phyloP scores from a whole-genome alignment of 2,329 filamentous ascomycete genomes.

The Talaromyces funiculosus region DNA sequence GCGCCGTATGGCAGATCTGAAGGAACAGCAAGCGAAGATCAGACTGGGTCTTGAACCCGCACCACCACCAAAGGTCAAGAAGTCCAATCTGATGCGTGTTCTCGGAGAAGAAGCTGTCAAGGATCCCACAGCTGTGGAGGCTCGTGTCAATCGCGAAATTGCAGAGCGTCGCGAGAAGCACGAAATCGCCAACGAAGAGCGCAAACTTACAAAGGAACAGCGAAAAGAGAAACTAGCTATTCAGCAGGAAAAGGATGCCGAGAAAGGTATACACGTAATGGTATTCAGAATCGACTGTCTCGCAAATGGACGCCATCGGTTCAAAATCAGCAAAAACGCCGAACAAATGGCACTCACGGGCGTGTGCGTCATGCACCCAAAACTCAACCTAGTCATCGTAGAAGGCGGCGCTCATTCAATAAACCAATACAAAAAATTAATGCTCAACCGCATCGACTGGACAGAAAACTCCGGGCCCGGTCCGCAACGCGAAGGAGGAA shows the following conservation, averaged over 20 bases:
- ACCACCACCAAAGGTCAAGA: conserved; percentile 92
- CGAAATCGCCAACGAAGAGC: conserved; percentile 69
- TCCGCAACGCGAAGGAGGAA: conserved; percentile 31
- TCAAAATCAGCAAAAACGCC: conserved; percentile 87
- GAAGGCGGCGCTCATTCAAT: conserved; percentile 84
- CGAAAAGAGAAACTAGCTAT: conserved; percentile 72
- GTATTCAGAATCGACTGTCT: conserved; percentile 87
- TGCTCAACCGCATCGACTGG: conserved; percentile 94
- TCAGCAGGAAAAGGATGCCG: conserved; percentile 83
- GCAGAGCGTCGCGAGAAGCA: conserved; percentile 77
- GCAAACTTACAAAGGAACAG: conserved; percentile 84
- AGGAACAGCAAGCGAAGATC: conserved; percentile 95
- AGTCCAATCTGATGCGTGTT: conserved; percentile 95
- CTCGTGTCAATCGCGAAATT: conserved; percentile 87
- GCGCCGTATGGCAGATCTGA: conserved; percentile 83
- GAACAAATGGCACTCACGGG: conserved; percentile 84
- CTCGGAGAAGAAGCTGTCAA: conserved; percentile 88
- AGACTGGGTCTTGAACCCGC: conserved; percentile 82
- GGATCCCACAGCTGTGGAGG: conserved; percentile 94
- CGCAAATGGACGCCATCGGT: conserved; percentile 88
- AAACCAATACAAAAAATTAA: conserved; percentile 81
- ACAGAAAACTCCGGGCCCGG: conserved; percentile 74
- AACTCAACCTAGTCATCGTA: conserved; percentile 81
- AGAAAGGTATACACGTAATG: conserved; percentile 75
- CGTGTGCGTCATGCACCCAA: conserved; percentile 85